phyloP scores from a whole-genome alignment of 2,329 filamentous ascomycete genomes.

The Blumeria hordei region DNA sequence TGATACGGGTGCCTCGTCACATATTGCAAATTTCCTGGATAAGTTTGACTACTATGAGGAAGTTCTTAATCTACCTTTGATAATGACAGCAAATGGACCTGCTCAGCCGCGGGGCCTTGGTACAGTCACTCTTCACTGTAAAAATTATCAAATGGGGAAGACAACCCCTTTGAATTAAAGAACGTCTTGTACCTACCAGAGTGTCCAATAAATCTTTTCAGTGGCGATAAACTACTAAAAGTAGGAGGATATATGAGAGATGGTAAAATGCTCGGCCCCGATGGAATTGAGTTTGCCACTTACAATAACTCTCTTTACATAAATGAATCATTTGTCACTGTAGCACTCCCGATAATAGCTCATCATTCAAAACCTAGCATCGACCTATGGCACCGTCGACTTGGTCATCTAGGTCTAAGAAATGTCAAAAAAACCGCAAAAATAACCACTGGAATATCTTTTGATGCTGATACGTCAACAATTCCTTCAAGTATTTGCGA shows the following conservation, averaged over 20 bases:
- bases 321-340: background rate
- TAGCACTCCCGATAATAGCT: background rate
- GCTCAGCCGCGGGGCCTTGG: background rate
- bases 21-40: background rate
- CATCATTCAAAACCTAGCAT: background rate
- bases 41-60: background rate
- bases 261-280: background rate
- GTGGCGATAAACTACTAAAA: background rate
- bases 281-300: background rate
- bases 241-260: background rate
- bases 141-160: background rate
- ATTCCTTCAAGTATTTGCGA: background rate
- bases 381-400: background rate
- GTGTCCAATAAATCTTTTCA: background rate
- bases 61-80: background rate
- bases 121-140: background rate
- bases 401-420: background rate
- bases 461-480: background rate
- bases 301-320: background rate
- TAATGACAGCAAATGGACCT: background rate
- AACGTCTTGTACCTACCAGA: background rate
- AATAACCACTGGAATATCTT: background rate
- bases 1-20: background rate
- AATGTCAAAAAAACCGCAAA: background rate
- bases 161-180: background rate